These are phyloP conservation scores for Gymnopilus junonius DNA, from an alignment of 768 basidiomycete species.

Conservation along the genomic window DNA sequence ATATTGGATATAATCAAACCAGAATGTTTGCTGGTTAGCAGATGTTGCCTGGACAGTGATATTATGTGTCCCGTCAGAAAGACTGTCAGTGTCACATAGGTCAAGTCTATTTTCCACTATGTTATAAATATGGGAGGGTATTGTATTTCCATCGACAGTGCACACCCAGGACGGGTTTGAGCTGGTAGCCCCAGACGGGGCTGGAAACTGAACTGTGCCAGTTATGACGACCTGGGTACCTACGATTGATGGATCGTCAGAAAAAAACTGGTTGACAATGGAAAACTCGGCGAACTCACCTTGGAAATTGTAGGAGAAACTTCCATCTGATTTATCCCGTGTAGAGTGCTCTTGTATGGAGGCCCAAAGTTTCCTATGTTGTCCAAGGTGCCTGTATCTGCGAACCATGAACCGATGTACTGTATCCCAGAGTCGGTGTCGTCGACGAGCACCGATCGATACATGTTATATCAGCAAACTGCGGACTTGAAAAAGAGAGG, in stretches of 20 bases:
- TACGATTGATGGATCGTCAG: background rate
- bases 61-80: conserved; percentile 26
- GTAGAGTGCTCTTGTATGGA: conserved; percentile 22
- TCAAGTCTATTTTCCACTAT: conserved; percentile 1
- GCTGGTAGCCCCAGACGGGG: background rate
- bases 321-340: conserved; percentile 18
- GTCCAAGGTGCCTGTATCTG: conserved; percentile 18
- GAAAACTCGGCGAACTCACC: background rate
- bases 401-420: conserved; percentile 22
- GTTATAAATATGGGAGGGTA: conserved; percentile 12
- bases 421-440: conserved; percentile 26
- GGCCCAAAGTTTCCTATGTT: conserved; percentile 21
- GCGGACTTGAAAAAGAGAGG: background rate
- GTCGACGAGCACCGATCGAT: conserved; percentile 18
- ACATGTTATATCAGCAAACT: background rate
- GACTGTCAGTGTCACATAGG: background rate
- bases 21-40: conserved; percentile 24
- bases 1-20: conserved; percentile 30
- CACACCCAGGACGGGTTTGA: conserved; percentile 31
- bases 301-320: conserved; percentile 21
- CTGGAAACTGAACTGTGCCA: conserved; percentile 23
- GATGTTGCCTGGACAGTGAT: conserved; percentile 24
- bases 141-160: conserved; percentile 26
- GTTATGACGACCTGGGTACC: conserved; percentile 18
- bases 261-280: background rate